Base-by-base conservation (phyloP, 129 eudicot species). In the Sambucus nigra region DNA sequence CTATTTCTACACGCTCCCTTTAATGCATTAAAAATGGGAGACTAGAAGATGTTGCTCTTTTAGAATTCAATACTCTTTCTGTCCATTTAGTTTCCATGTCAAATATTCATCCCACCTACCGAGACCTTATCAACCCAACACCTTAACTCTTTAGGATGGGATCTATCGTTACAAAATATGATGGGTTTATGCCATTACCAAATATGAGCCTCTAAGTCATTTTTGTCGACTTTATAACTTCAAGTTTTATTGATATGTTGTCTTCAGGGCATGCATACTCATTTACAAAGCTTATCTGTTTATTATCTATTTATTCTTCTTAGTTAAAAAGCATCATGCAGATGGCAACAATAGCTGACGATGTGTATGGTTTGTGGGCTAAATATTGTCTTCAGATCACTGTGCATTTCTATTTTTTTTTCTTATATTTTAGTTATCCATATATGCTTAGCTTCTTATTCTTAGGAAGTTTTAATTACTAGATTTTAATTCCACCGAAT, bases 141-240 rank as follows among this genome's bases (percentile, higher is more conserved):
- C n/a, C n/a, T n/a, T n/a, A n/a, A n/a, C n/a, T n/a, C n/a, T n/a
- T n/a, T n/a, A n/a, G n/a, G n/a, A n/a, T n/a, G n/a, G n/a, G n/a
- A n/a, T n/a, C n/a, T n/a, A n/a, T n/a, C n/a, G n/a, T n/a, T n/a
- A n/a, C n/a, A n/a, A n/a, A n/a, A n/a, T 89, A 26, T 95, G 98
- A 64, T 89, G 98, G 98, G 73, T 89, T 38, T 89, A 89, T 52
- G 94, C 98, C 47, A 69, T 89, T 63, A 85, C 98, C n/a, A 89
- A 79, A 74, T 89, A 81, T 41, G 89, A 89, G 59, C 98, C 95
- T 55, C 95, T 89, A 71, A 89, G 88, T 74, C 40, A 4, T 63
- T 21, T 42, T 47, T 16, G 12, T 14, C 11, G 25, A 16, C 31
- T 13, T 47, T n/a, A 35, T 4, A 12, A 1, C 29, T 27, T 49